A percentile compares a stretch with the other conserved stretches of the same genome.
Conservation (phyloP, 2,329 filamentous ascomycete genomes). For the Colletotrichum gigasporum region DNA sequence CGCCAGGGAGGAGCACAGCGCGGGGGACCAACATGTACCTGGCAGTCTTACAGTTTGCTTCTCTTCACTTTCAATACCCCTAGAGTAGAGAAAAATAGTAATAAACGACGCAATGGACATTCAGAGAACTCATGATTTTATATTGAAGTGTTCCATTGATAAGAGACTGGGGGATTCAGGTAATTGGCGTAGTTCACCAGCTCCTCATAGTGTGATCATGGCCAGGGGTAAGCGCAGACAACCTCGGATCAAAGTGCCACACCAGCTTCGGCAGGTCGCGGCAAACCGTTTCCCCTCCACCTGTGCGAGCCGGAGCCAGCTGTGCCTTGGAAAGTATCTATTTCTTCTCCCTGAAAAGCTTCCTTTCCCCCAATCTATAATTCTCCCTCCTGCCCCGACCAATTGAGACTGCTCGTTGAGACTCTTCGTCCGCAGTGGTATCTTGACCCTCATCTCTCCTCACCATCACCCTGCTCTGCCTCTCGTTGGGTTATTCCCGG, state of each 20-base stretch:
- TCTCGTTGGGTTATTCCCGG: constrained; percentile 1
- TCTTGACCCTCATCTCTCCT: not conserved
- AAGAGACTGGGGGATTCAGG: no score
- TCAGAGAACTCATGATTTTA: no score
- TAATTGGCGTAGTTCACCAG: not conserved
- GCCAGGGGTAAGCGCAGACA: constrained; percentile 32
- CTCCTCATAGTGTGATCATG: constrained; percentile 17
- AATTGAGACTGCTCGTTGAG: constrained; percentile 5
- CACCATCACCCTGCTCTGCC: not conserved
- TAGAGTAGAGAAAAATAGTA: no score
- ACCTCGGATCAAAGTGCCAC: constrained; percentile 34
- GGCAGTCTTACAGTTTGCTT: no score
- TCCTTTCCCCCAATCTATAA: not conserved
- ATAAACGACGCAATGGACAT: no score
- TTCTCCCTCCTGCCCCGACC: not conserved
- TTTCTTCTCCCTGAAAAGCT: constrained; percentile 5
- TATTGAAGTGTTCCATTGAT: no score
- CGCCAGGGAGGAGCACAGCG: constrained; percentile 8
- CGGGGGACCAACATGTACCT: no score
- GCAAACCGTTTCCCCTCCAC: constrained; percentile 25
- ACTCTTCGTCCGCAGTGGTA: not conserved
- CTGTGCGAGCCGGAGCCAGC: constrained; percentile 17
- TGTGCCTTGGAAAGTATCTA: constrained; percentile 4
- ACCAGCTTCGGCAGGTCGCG: constrained; percentile 32
- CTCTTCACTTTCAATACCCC: no score